Conservation (phyloP, 768 basidiomycete genomes). For the Leccinum incarnatum region DNA sequence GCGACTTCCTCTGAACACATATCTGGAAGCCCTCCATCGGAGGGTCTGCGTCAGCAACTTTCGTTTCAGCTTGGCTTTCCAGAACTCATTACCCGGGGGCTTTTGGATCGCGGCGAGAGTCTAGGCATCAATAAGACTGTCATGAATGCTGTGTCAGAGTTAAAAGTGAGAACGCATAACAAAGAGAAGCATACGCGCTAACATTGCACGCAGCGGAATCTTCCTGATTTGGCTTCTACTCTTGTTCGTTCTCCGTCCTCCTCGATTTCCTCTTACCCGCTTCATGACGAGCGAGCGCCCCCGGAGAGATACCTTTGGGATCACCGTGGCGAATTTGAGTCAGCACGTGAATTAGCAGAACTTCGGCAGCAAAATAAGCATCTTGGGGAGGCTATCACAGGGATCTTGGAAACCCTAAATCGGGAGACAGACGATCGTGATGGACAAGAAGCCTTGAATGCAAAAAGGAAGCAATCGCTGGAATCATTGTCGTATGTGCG, state of each 20-base stretch:
- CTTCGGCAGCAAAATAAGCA: constrained; percentile 56
- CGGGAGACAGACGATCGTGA: constrained; percentile 43
- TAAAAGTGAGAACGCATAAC: constrained; percentile 51
- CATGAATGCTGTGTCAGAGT: constrained; percentile 75
- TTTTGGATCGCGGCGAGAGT: constrained; percentile 74
- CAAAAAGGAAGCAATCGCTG: constrained; percentile 57
- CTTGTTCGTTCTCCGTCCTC: constrained; percentile 53
- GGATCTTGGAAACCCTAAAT: constrained; percentile 71
- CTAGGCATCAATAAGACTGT: constrained; percentile 83
- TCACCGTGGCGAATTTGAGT: constrained; percentile 63
- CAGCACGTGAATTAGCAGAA: constrained; percentile 59
- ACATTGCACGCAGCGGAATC: constrained; percentile 57
- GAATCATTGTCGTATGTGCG: constrained; percentile 76
- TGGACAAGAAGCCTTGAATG: constrained; percentile 41
- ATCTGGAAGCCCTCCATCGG: constrained; percentile 20
- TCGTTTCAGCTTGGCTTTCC: constrained; percentile 54
- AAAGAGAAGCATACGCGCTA: not conserved
- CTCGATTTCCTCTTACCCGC: constrained; percentile 53
- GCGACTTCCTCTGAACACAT: constrained; percentile 18
- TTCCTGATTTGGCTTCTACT: constrained; percentile 77
- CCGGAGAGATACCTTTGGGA: constrained; percentile 70
- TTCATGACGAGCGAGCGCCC: constrained; percentile 55
- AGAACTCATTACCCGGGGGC: constrained; percentile 68
- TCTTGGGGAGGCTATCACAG: constrained; percentile 67
- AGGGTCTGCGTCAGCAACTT: constrained; percentile 40